Conservation (phyloP, 2,329 filamentous ascomycete species). For the Neospermospora avenae region DNA sequence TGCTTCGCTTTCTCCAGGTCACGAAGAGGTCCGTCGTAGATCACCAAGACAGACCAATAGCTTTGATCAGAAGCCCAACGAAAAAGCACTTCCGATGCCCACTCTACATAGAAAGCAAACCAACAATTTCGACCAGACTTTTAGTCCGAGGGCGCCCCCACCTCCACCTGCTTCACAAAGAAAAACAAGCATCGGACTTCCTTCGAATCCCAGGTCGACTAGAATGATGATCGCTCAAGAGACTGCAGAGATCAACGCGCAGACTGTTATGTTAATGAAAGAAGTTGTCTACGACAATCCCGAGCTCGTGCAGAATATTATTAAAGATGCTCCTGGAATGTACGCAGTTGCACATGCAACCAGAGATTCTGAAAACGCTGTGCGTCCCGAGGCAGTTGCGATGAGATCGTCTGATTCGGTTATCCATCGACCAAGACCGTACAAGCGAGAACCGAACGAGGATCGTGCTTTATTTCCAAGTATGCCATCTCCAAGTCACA, state of each 20-base stretch:
- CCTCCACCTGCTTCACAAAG: conserved; percentile 15
- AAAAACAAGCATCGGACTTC: conserved; percentile 28
- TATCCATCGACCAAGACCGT: conserved; percentile 35
- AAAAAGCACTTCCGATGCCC: conserved; percentile 3
- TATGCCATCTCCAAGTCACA: conserved; percentile 40
- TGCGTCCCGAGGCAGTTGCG: conserved; percentile 12
- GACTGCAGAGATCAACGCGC: conserved; percentile 34
- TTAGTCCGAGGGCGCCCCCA: no score
- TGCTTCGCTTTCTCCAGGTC: conserved; percentile 32
- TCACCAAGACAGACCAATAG: conserved; percentile 29
- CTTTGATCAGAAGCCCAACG: conserved; percentile 17
- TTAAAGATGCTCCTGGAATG: conserved; percentile 42
- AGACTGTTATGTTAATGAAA: conserved; percentile 55
- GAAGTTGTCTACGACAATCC: conserved; percentile 55
- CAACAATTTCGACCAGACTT: no score
- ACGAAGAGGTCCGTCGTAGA: conserved; percentile 32
- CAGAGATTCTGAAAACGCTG: conserved; percentile 16
- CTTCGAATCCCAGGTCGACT: conserved; percentile 29
- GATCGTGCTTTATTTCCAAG: conserved; percentile 48
- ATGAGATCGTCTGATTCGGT: conserved; percentile 29
- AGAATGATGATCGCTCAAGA: conserved; percentile 16
- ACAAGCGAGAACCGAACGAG: conserved; percentile 25
- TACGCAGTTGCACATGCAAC: conserved; percentile 25
- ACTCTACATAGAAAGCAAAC: no score
- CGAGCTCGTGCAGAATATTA: conserved; percentile 45